Conservation (phyloP, 176 grass and related monocot genomes). For the Rhynchospora breviuscula region DNA sequence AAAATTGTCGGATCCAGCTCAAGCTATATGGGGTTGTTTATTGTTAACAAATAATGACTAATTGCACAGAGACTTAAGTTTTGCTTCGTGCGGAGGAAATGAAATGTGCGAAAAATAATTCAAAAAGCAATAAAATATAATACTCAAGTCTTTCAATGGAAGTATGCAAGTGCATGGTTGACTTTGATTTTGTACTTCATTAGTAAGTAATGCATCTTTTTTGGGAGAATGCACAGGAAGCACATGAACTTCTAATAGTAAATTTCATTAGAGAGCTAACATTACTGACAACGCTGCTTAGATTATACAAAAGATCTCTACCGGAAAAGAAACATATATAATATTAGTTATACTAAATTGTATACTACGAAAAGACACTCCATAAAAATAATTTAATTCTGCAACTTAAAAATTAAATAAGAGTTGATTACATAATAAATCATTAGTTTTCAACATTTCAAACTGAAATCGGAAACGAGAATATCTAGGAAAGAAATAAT, state of each 20-base stretch:
- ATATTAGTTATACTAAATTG: not conserved
- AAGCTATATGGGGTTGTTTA: not conserved
- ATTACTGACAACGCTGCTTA: not conserved
- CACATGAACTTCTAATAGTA: not conserved
- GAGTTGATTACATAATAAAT: not conserved
- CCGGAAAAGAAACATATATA: not conserved
- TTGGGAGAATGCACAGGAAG: not conserved
- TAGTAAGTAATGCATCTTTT: not conserved
- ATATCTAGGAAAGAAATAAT: not conserved
- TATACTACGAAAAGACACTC: not conserved
- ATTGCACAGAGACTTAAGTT: not conserved
- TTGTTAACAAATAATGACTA: not conserved
- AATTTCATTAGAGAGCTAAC: not conserved
- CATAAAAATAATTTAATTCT: not conserved
- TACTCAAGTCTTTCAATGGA: not conserved
- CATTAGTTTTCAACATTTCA: not conserved
- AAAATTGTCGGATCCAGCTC: not conserved
- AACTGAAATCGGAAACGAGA: not conserved
- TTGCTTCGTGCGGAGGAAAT: not conserved
- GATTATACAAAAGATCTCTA: not conserved
- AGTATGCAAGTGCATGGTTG: not conserved
- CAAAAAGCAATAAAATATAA: not conserved
- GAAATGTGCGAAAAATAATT: not conserved
- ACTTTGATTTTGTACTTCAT: conserved; percentile 10
- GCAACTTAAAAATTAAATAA: not conserved